Percentiles rank a stretch among this genome's conserved stretches.
Conservation (phyloP, 495 filamentous ascomycete species). For the Pseudoneurospora amorphoporcata region DNA sequence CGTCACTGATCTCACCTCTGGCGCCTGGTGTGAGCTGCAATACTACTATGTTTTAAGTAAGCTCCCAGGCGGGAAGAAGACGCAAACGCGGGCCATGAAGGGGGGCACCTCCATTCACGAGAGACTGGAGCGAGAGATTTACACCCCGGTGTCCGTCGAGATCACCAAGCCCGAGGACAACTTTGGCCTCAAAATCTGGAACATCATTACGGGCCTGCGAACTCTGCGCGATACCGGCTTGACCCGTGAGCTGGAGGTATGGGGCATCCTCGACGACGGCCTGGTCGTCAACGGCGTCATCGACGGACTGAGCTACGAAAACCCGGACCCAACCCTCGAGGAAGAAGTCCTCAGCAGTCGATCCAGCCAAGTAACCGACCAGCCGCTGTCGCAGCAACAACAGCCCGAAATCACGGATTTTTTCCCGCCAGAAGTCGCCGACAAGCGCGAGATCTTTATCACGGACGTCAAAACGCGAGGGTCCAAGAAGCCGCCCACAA, state of each 20-base stretch:
- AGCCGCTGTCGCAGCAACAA: conserved; percentile 12
- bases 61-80: conserved; percentile 56
- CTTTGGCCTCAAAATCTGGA: conserved; percentile 81
- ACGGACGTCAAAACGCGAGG: conserved; percentile 82
- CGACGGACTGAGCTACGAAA: conserved; percentile 71
- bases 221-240: conserved; percentile 66
- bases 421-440: conserved; percentile 2
- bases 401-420: conserved; percentile 18
- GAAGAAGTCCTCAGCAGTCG: conserved; percentile 31
- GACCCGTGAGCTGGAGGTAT: conserved; percentile 87
- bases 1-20: conserved; percentile 79
- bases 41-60: conserved; percentile 76
- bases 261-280: conserved; percentile 68
- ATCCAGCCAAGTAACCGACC: conserved; percentile 7
- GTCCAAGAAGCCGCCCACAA: conserved; percentile 49
- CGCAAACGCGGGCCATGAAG: conserved; percentile 71
- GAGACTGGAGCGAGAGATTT: conserved; percentile 73
- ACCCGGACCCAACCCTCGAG: conserved; percentile 62
- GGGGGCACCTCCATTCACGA: conserved; percentile 68
- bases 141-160: conserved; percentile 61
- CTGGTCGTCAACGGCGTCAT: conserved; percentile 82
- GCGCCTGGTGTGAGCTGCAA: conserved; percentile 93
- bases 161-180: conserved; percentile 68
- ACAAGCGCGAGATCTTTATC: conserved; percentile 50
- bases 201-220: conserved; percentile 76